Conservation (phyloP, 169 alveolate genomes). For the Theileria luwenshuni region DNA sequence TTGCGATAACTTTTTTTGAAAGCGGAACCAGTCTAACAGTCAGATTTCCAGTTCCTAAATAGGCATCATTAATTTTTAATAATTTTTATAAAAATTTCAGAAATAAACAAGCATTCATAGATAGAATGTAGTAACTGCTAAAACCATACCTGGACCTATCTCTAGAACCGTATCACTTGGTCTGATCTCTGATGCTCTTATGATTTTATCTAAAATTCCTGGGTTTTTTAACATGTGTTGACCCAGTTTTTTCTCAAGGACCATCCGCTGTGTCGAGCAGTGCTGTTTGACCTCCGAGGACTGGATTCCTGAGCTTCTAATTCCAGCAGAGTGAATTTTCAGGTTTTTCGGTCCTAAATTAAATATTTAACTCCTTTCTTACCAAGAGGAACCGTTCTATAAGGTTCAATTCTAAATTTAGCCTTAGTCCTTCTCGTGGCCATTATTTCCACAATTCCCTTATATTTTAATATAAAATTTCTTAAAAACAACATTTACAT, state of each 20-base stretch:
- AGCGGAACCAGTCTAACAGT: constrained; percentile 93
- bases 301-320: constrained; percentile 10
- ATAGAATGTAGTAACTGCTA: too few species aligned
- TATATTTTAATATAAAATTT: constrained; percentile 1
- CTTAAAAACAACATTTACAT: constrained; percentile 4
- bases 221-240: constrained; percentile 98
- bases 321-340: constrained; percentile 1
- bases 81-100: not conserved
- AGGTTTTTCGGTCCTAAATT: constrained; percentile 33
- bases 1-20: constrained; percentile 96
- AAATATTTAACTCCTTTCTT: not conserved
- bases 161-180: constrained; percentile 97
- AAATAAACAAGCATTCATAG: constrained; percentile 39
- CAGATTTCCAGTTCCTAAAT: constrained; percentile 92
- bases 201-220: constrained; percentile 93
- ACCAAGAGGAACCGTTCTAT: constrained; percentile 67
- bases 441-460: constrained; percentile 15
- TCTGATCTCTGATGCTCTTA: constrained; percentile 94
- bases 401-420: constrained; percentile 55
- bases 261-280: constrained; percentile 64
- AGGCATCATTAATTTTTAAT: not conserved
- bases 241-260: constrained; percentile 91
- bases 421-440: constrained; percentile 56
- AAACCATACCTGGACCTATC: constrained; percentile 97
- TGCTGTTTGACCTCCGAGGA: constrained; percentile 14